Evolutionary conservation across 164 flowering plant genomes (phyloP).

Genomic region (Tetrastigma voinierianum): DNA sequence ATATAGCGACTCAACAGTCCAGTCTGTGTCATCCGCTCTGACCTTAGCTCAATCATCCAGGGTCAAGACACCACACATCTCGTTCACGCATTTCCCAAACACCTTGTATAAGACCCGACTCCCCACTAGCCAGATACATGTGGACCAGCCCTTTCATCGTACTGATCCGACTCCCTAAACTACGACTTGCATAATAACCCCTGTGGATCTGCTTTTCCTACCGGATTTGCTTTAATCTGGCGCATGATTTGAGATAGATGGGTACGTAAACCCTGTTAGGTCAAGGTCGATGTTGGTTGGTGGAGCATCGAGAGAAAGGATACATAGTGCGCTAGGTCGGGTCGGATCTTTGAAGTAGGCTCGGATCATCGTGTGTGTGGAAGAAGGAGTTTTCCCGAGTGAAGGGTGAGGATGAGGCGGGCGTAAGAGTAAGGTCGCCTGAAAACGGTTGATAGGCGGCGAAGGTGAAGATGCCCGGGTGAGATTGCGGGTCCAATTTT

Average conservation of each 20-base stretch:
- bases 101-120: slow-evolving; percentile 19
- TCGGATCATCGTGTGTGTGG: slow-evolving; percentile 51
- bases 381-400: slow-evolving; percentile 41
- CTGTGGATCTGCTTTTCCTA: slow-evolving; percentile 41
- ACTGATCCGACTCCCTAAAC: slow-evolving; percentile 28
- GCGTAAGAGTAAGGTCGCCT: slow-evolving; percentile 42
- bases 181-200: slow-evolving; percentile 29
- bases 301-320: slow-evolving; percentile 35
- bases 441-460: slow-evolving; percentile 44
- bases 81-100: slow-evolving; percentile 35
- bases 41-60: slow-evolving; percentile 38
- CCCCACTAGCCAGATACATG: slow-evolving; percentile 33
- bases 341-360: slow-evolving; percentile 38
- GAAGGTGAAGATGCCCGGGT: slow-evolving; percentile 47
- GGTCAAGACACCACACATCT: slow-evolving; percentile 60
- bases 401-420: slow-evolving; percentile 36
- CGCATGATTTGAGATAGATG: slow-evolving; percentile 44
- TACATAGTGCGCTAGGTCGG: slow-evolving; percentile 36
- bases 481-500: slow-evolving; percentile 15
- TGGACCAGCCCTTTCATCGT: slow-evolving; percentile 41
- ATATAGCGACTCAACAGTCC: slow-evolving; percentile 34
- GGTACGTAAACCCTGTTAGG: slow-evolving; percentile 55
- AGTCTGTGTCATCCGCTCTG: slow-evolving; percentile 24
- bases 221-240: slow-evolving; percentile 15
- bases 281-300: background rate